Conservation (phyloP, 805 yeast species). For the Metschnikowia cerradonensis region DNA sequence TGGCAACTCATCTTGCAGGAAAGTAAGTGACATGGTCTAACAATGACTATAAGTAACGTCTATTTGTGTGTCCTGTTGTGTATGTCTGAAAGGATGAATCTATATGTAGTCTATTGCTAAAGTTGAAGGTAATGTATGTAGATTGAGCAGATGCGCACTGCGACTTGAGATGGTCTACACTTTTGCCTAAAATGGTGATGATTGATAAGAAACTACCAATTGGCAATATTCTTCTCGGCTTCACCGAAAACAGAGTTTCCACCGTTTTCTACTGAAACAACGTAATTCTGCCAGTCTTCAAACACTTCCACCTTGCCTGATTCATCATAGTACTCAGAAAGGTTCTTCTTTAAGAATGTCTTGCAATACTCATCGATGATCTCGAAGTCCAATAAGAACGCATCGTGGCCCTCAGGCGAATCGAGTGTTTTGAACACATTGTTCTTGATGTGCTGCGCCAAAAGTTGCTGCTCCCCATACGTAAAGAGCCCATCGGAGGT, state of each 20-base stretch:
- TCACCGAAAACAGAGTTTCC: constrained; percentile 82
- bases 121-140: background rate
- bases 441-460: constrained; percentile 72
- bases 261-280: constrained; percentile 37
- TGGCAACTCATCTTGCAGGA: constrained; percentile 5
- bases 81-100: no score
- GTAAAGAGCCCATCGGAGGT: constrained; percentile 92
- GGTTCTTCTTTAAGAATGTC: constrained; percentile 55
- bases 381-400: constrained; percentile 85
- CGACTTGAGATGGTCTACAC: background rate
- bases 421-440: constrained; percentile 66
- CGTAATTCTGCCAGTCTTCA: constrained; percentile 39
- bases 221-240: constrained; percentile 83
- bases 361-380: constrained; percentile 69
- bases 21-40: background rate
- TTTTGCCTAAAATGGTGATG: background rate
- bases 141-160: background rate
- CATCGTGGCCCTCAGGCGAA: constrained; percentile 97
- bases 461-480: constrained; percentile 80
- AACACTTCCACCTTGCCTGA: constrained; percentile 41
- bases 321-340: constrained; percentile 52
- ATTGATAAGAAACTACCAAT: constrained; percentile 54
- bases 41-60: no score
- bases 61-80: no score
- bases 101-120: no score